Evolutionary conservation across 441 rosid genomes (phyloP).

Genomic region (Pelargonium fulgidum): DNA sequence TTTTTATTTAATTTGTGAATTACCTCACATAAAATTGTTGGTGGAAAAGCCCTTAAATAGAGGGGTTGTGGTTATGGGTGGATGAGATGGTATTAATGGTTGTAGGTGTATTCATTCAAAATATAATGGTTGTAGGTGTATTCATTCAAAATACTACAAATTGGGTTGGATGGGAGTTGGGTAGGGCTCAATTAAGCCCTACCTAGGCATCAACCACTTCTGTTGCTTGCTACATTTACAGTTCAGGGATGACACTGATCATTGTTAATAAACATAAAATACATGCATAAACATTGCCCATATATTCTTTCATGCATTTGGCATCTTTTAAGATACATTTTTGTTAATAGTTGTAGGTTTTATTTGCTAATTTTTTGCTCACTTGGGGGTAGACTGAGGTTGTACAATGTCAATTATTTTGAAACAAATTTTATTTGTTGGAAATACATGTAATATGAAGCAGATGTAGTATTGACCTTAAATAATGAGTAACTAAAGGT

Average conservation of each 20-base stretch:
- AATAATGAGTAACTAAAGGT: no score
- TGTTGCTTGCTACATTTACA: slow-evolving; percentile 15
- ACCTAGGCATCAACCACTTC: slow-evolving; percentile 10
- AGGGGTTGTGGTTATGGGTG: slow-evolving; percentile 29
- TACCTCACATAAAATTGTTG: slow-evolving; percentile 4
- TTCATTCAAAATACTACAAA: slow-evolving; percentile 26
- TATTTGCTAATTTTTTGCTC: no score
- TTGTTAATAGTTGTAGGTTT: no score
- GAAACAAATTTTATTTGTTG: no score
- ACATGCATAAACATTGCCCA: not conserved
- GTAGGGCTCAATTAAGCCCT: slow-evolving; percentile 23
- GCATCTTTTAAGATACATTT: no score
- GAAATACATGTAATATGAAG: no score
- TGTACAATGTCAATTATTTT: no score
- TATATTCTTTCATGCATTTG: no score
- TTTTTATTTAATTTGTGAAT: no score
- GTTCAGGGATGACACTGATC: slow-evolving; percentile 8
- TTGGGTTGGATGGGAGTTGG: slow-evolving; percentile 39
- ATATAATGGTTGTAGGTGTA: slow-evolving; percentile 22
- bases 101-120: slow-evolving; percentile 35
- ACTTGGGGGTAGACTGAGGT: no score
- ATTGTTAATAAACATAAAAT: not conserved
- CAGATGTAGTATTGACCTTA: no score
- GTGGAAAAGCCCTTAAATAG: slow-evolving; percentile 16
- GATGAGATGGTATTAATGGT: slow-evolving; percentile 43